A percentile compares a stretch with the other conserved stretches of the same genome.
These are phyloP conservation scores for Chenopodium suecicum DNA, from an alignment of 148 eudicot species.

Conservation along the genomic window DNA sequence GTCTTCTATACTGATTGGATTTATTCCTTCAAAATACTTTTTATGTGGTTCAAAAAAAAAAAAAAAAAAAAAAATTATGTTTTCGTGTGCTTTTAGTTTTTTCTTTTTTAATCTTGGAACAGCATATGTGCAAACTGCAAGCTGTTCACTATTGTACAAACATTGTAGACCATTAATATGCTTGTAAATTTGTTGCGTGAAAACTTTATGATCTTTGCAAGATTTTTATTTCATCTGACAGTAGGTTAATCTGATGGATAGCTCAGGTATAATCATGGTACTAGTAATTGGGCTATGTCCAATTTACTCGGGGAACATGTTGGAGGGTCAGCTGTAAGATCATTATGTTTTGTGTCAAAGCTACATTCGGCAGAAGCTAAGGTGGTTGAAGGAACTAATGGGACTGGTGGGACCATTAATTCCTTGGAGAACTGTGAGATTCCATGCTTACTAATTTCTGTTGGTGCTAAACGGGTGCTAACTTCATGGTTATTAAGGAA, in stretches of 20 bases:
- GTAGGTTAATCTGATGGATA: not conserved
- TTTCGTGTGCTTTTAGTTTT: not conserved
- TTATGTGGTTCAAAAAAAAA: not conserved
- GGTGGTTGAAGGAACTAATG: constrained; percentile 32
- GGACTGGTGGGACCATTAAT: constrained; percentile 21
- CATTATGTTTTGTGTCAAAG: constrained; percentile 75
- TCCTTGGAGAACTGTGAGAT: constrained; percentile 43
- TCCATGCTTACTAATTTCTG: constrained; percentile 71
- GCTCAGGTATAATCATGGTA: constrained; percentile 59
- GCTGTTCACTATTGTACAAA: not conserved
- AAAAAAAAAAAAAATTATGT: not conserved
- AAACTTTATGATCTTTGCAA: not conserved
- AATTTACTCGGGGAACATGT: constrained; percentile 96
- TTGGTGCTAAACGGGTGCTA: constrained; percentile 92
- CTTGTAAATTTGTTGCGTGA: not conserved
- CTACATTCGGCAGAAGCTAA: constrained; percentile 43
- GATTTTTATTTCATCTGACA: not conserved
- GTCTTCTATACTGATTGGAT: not conserved
- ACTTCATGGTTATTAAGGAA: constrained; percentile 80
- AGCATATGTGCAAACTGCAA: not conserved
- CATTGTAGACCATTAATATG: not conserved
- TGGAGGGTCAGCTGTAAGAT: constrained; percentile 97
- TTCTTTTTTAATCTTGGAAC: not conserved
- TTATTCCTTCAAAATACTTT: not conserved
- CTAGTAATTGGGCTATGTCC: constrained; percentile 67